phyloP scores from a whole-genome alignment of 305 asterid species.

The Solanum hybrid region DNA sequence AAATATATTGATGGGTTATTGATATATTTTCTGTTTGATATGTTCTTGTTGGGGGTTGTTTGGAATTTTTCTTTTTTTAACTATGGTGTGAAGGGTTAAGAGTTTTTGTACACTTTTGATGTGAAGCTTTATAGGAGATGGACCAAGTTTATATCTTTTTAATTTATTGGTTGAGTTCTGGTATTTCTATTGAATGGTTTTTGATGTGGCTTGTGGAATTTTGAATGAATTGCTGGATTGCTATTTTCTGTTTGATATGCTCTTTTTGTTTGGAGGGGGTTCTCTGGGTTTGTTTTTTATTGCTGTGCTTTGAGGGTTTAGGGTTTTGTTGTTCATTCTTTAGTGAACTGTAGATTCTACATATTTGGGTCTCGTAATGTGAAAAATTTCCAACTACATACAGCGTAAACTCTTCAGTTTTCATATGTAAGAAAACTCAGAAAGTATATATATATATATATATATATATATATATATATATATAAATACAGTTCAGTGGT shows the following conservation, averaged over 20 bases:
- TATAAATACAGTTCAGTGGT: background rate
- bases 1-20: background rate
- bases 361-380: constrained; percentile 86
- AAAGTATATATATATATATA: background rate
- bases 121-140: constrained; percentile 91
- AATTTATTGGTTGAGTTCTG: background rate
- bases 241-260: background rate
- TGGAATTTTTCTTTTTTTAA: background rate
- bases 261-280: background rate
- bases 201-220: background rate
- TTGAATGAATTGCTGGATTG: background rate
- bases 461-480: too few species aligned
- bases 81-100: background rate
- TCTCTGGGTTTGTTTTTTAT: background rate
- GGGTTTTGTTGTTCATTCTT: background rate
- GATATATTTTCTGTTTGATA: background rate
- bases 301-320: background rate
- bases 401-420: background rate
- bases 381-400: constrained; percentile 29
- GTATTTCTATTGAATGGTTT: background rate
- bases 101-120: constrained; percentile 65
- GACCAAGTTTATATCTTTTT: constrained; percentile 56
- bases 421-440: background rate
- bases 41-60: background rate
- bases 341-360: background rate